Base-by-base conservation (phyloP, 768 basidiomycete species). In the Hortiboletus campestris region DNA sequence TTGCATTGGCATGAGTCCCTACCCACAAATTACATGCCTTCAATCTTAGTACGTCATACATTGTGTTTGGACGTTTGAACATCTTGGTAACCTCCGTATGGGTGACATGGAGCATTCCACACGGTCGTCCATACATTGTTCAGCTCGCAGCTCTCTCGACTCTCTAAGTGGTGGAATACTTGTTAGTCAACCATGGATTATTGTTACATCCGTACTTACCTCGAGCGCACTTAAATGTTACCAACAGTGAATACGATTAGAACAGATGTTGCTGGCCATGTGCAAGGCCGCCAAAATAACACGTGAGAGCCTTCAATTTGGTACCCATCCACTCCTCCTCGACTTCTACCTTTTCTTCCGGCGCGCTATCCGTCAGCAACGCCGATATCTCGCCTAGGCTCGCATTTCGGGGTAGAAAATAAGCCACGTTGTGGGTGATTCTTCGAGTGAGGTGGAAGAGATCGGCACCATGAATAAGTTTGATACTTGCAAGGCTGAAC, bases 251-350 rank as follows among this genome's bases (percentile, higher is more conserved):
- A 22, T 20, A 29, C 25, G 20, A 35, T 48, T 59, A 81, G 59
- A 84, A 91, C 57, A 86, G 62, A 39, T 80, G 67, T 51, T 84
- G 85, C 63, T 92, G 89, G 3, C 86, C 88, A 22, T 71, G 69
- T 10, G 74, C 89, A 41, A 98, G 74, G 13, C 92, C 92, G 8
- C 96, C 96, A 72, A 88, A 97, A 70, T 97, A 96, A 68, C 91
- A 94, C 1, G 93, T 97, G 49, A 98, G 72, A 0, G 95, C 96
- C 67, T 98, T 98, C 42, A 98, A 72, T 75, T 96, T 96, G 11
- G 78, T 78, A 3, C 93, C 88, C 87, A 92, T 96, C 94, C 94
- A 98, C 69, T 92, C 92, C 72, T 98, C 96, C 67, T 98, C 94
- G 8, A 98, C 81, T 71, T 98, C 96, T 11, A 96, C 80, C 70